Base-by-base conservation (phyloP, 306 rosid species). In the Notholithocarpus densiflorus region DNA sequence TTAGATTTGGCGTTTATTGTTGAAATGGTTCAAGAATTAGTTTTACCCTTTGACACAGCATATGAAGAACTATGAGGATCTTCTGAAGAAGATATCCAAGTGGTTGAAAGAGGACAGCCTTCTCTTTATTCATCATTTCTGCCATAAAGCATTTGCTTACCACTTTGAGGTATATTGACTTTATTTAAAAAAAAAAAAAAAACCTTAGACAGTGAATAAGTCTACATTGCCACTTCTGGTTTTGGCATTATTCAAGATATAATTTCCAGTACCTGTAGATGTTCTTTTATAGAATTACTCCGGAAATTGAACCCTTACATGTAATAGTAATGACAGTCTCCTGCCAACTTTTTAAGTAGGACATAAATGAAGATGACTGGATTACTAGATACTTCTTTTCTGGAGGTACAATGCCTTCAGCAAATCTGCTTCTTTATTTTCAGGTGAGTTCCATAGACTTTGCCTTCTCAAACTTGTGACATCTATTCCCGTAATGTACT, bases 391-490 rank as follows among this genome's bases (percentile, higher is more conserved):
- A 91, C 84, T 92, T 94, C 89, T 94, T 94, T 43, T 69, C 87
- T 2, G 98, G 98, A 78, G 98, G 97, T 56, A 91, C 98, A 20
- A 95, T 92, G 98, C 97, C 96, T 74, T 87, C 98, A 1, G 95
- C 98, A 78, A 95, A 92, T 89, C 87, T 95, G 57, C 94, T 95
- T 43, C 94, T 92, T 23, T 92, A 92, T 77, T 95, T 91, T 81
- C 97, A 95, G 93, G 98, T 92, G 80, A 85, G 82, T 69, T 65
- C 64, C 23, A 62, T 66, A 15, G 4, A 27, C 75, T 72, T 73
- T 74, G 27, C 71, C 51, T 48, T 32, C 43, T 52, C 34, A 23
- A 75, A 34, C n/a, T 61, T 13, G 3, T 61, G 19, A 10, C 32
- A 29, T 1, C 17, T 71, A 4, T 10, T 48, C 20, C 2, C 26